Percentiles rank a stretch among this genome's conserved stretches.
These are phyloP conservation scores for Xylariaceae sp. DNA, from an alignment of 2,329 filamentous ascomycete genomes.

Conservation along the genomic window DNA sequence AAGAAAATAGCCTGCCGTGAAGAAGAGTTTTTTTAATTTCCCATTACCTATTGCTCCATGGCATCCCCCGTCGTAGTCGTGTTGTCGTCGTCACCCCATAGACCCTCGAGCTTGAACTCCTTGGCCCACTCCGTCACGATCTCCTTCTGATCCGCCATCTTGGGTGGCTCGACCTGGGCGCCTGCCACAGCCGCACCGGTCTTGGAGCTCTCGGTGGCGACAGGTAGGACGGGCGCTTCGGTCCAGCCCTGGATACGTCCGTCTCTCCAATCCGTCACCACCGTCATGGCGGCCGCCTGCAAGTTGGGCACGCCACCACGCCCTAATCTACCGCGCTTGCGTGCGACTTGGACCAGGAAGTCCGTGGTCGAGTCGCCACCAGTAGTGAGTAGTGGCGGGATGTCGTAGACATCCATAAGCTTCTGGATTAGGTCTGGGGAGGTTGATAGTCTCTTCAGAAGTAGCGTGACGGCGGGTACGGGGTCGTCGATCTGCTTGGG, in stretches of 20 bases:
- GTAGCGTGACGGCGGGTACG: slow-evolving; percentile 74
- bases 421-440: slow-evolving; percentile 71
- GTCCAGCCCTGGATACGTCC: slow-evolving; percentile 91
- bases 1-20: not conserved
- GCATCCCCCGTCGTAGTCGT: slow-evolving; percentile 36
- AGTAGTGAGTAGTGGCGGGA: slow-evolving; percentile 68
- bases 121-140: slow-evolving; percentile 78
- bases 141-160: slow-evolving; percentile 55
- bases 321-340: slow-evolving; percentile 84
- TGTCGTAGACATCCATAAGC: slow-evolving; percentile 75
- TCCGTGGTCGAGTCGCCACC: slow-evolving; percentile 77
- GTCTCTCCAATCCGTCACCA: slow-evolving; percentile 95
- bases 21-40: not conserved
- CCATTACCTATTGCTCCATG: slow-evolving; percentile 45
- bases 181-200: slow-evolving; percentile 3
- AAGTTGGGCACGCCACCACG: slow-evolving; percentile 89
- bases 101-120: slow-evolving; percentile 89
- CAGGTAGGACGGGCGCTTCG: slow-evolving; percentile 64
- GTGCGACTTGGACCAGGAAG: slow-evolving; percentile 89
- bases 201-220: slow-evolving; percentile 35
- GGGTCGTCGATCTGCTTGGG: slow-evolving; percentile 94
- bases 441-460: slow-evolving; percentile 73
- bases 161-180: not conserved
- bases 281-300: slow-evolving; percentile 79
- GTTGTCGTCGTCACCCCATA: slow-evolving; percentile 68